Conservation (phyloP, 441 rosid genomes). For the Breynia disticha region DNA sequence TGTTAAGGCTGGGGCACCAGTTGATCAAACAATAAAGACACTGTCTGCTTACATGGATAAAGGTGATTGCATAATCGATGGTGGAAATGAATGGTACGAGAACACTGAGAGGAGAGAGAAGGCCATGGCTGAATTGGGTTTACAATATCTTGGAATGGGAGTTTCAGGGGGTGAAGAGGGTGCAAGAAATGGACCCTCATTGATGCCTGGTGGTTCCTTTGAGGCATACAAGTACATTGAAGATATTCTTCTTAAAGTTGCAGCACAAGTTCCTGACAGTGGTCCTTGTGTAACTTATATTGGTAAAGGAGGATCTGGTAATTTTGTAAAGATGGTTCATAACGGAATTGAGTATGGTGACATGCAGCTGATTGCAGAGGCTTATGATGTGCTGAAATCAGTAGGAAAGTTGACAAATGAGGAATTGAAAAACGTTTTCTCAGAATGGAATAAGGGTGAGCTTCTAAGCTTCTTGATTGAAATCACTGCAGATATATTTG, state of each 20-base stretch:
- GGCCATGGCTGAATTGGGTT: constrained; percentile 57
- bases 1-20: constrained; percentile 89
- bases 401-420: constrained; percentile 75
- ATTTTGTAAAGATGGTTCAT: constrained; percentile 92
- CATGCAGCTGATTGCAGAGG: constrained; percentile 93
- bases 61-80: constrained; percentile 88
- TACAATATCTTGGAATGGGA: constrained; percentile 92
- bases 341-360: constrained; percentile 94
- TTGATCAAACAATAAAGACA: constrained; percentile 79
- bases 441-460: constrained; percentile 91
- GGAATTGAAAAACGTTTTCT: constrained; percentile 55
- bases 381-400: constrained; percentile 81
- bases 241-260: constrained; percentile 85
- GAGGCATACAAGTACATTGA: constrained; percentile 79
- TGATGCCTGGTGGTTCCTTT: constrained; percentile 97
- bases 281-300: constrained; percentile 86
- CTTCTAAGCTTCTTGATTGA: constrained; percentile 89
- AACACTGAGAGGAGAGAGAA: constrained; percentile 90
- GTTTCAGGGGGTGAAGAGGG: constrained; percentile 98
- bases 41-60: constrained; percentile 72
- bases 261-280: constrained; percentile 88
- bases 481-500: constrained; percentile 85
- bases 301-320: constrained; percentile 89
- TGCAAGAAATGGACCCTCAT: constrained; percentile 81
- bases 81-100: constrained; percentile 96